phyloP scores from a whole-genome alignment of 495 filamentous ascomycete genomes.

The Talaromyces adpressus region DNA sequence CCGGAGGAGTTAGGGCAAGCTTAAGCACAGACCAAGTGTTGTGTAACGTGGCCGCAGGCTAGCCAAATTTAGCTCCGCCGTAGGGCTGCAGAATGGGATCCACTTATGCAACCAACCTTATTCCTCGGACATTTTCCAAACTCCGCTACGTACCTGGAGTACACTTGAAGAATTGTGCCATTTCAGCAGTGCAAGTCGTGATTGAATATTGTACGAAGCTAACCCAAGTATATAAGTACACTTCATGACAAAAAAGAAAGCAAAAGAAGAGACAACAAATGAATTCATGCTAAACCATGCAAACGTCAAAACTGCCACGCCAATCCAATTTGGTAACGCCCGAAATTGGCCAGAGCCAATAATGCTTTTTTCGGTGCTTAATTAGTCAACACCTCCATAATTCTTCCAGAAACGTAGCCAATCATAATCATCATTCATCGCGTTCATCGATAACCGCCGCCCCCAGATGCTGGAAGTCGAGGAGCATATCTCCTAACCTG shows the following conservation, averaged over 20 bases:
- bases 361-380: not conserved
- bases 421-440: not conserved
- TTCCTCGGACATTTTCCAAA: not conserved
- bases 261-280: not conserved
- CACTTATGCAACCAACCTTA: not conserved
- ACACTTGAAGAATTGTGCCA: not conserved
- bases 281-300: not conserved
- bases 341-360: not conserved
- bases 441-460: slow-evolving; percentile 2
- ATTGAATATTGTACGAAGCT: not conserved
- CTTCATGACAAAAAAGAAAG: not conserved
- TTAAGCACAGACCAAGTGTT: slow-evolving; percentile 1
- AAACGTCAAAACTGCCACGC: not conserved
- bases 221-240: not conserved
- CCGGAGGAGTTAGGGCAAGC: not conserved
- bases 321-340: not conserved
- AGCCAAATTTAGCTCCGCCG: not conserved
- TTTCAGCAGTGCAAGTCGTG: not conserved
- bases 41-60: not conserved
- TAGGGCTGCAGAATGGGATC: not conserved
- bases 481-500: slow-evolving; percentile 19
- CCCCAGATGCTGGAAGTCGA: not conserved
- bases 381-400: not conserved
- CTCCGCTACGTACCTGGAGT: not conserved
- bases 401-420: not conserved